These are phyloP conservation scores for Fagopyrum tataricum DNA, from an alignment of 148 eudicot species.

Conservation along the genomic window DNA sequence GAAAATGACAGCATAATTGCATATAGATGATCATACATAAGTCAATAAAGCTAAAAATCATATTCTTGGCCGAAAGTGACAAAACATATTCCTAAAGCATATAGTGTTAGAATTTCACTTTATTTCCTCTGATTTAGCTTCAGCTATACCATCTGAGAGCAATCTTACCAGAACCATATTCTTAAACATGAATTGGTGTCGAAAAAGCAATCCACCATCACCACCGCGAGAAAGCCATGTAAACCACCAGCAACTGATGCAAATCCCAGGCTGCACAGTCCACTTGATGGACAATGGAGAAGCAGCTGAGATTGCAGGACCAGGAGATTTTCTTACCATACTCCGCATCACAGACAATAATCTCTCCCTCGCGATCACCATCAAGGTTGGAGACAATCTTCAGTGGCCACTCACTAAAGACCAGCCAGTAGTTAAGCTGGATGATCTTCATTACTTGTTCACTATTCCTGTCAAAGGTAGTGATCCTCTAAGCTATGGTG, in stretches of 20 bases:
- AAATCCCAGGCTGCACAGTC: constrained; percentile 60
- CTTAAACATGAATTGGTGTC: background rate
- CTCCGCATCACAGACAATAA: constrained; percentile 43
- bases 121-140: background rate
- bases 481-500: constrained; percentile 77
- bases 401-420: constrained; percentile 96
- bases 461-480: constrained; percentile 59
- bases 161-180: background rate
- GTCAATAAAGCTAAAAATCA: too few relatives aligned
- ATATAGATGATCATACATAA: too few relatives aligned
- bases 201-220: constrained; percentile 1
- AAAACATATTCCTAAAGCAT: too few relatives aligned
- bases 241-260: constrained; percentile 44
- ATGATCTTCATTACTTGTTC: constrained; percentile 66
- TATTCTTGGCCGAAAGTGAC: too few relatives aligned
- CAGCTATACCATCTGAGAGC: background rate
- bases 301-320: constrained; percentile 45
- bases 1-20: too few relatives aligned
- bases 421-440: constrained; percentile 85
- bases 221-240: constrained; percentile 5
- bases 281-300: constrained; percentile 76
- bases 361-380: constrained; percentile 48
- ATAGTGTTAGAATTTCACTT: too few relatives aligned
- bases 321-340: constrained; percentile 46
- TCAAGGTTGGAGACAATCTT: constrained; percentile 61